phyloP scores from a whole-genome alignment of 2,329 filamentous ascomycete genomes.

The Epichloe sp. region DNA sequence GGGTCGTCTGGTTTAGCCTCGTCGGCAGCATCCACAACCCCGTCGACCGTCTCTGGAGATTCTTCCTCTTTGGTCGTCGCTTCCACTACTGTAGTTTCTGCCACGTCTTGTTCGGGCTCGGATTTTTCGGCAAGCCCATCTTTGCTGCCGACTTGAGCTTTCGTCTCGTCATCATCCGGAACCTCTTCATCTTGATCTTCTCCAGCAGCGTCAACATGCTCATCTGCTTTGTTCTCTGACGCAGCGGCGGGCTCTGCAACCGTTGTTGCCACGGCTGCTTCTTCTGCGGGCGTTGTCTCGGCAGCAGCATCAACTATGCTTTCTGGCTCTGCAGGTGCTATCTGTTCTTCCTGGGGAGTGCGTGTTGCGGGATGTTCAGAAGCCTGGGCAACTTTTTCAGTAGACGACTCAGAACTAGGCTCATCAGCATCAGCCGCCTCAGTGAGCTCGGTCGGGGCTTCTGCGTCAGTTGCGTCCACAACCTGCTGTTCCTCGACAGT shows the following conservation, averaged over 20 bases:
- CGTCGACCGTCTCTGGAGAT: not conserved
- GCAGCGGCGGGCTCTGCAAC: not conserved
- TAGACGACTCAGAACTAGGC: not conserved
- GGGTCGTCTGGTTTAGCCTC: not conserved
- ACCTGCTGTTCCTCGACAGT: not conserved
- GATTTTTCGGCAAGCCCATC: not conserved
- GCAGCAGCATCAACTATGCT: not conserved
- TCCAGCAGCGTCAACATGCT: not conserved
- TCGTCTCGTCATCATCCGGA: conserved; percentile 1
- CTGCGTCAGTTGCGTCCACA: not conserved
- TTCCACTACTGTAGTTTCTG: not conserved
- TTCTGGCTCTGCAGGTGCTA: not conserved
- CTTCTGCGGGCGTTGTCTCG: not conserved
- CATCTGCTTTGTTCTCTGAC: not conserved
- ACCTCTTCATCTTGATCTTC: conserved; percentile 1
- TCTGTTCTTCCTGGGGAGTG: not conserved
- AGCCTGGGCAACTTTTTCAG: conserved; percentile 1
- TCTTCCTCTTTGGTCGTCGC: not conserved
- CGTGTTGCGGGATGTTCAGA: not conserved
- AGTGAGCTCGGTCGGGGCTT: not conserved
- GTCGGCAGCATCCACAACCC: not conserved
- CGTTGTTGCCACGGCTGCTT: conserved; percentile 1
- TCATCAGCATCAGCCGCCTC: not conserved
- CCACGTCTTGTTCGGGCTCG: conserved; percentile 1
- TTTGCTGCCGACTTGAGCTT: not conserved